These are phyloP conservation scores for Arctostaphylos glauca DNA, from an alignment of 148 eudicot species.

Conservation along the genomic window DNA sequence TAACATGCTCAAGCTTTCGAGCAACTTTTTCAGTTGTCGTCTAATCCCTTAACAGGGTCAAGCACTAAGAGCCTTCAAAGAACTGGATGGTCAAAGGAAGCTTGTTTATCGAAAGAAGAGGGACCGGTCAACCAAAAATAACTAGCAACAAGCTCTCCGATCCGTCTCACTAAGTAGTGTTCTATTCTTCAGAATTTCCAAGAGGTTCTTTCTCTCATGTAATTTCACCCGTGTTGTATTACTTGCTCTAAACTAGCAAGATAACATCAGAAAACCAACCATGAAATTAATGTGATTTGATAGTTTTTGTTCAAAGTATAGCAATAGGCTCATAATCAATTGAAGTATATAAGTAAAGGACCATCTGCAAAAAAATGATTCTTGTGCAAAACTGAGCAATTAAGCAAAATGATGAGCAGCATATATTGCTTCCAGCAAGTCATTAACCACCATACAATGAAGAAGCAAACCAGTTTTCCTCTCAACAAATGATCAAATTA, in stretches of 20 bases:
- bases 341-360: background rate
- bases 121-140: too few species aligned
- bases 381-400: background rate
- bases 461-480: slow-evolving; percentile 10
- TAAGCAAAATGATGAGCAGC: background rate
- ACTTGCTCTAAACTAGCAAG: background rate
- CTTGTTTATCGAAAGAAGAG: too few species aligned
- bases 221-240: background rate
- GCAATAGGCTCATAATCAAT: background rate
- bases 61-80: too few species aligned
- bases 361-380: background rate
- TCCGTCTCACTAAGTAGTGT: too few species aligned
- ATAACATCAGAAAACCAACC: background rate
- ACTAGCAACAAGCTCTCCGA: too few species aligned
- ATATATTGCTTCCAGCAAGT: background rate
- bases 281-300: background rate
- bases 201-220: too few species aligned
- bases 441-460: background rate
- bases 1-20: too few species aligned
- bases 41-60: too few species aligned
- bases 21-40: too few species aligned
- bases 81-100: too few species aligned
- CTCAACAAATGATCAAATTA: background rate
- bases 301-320: background rate
- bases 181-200: too few species aligned